Conservation (phyloP, 2,329 filamentous ascomycete genomes). For the Exophiala dermatitidis region DNA sequence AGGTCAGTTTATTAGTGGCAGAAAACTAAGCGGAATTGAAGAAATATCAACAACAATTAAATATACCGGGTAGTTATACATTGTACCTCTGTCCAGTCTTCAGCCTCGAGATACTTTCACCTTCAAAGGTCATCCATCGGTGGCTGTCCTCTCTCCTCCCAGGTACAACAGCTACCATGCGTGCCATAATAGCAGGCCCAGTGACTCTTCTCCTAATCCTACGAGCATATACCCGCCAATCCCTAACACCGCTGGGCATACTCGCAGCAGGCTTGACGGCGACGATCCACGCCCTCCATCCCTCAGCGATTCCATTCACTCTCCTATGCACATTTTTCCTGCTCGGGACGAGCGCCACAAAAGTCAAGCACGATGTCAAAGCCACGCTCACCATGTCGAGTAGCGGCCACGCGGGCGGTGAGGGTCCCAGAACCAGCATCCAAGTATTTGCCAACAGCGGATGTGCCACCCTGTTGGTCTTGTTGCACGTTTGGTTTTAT, state of each 20-base stretch:
- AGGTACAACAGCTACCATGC: slow-evolving; percentile 34
- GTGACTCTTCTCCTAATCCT: slow-evolving; percentile 54
- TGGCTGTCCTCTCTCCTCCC: neutral
- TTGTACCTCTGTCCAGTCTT: neutral
- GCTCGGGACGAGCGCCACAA: slow-evolving; percentile 73
- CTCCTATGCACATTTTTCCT: slow-evolving; percentile 81
- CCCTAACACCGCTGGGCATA: slow-evolving; percentile 71
- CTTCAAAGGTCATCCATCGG: neutral
- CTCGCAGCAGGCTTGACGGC: slow-evolving; percentile 66
- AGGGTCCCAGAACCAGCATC: slow-evolving; percentile 73
- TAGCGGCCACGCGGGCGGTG: slow-evolving; percentile 61
- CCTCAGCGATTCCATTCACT: slow-evolving; percentile 85
- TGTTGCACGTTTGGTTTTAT: slow-evolving; percentile 28
- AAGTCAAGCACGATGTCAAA: slow-evolving; percentile 84
- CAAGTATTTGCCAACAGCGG: slow-evolving; percentile 88
- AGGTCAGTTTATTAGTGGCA: too few species aligned
- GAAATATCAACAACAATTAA: too few species aligned
- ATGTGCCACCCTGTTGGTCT: slow-evolving; percentile 60
- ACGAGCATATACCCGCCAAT: slow-evolving; percentile 64
- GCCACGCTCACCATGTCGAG: slow-evolving; percentile 70
- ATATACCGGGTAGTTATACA: too few species aligned
- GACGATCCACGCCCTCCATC: slow-evolving; percentile 76
- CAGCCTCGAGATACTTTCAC: neutral
- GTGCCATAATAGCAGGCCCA: slow-evolving; percentile 39
- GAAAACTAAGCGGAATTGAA: too few species aligned